phyloP scores from a whole-genome alignment of 1,284 basidiomycete genomes.

The Ustanciosporium gigantosporum region DNA sequence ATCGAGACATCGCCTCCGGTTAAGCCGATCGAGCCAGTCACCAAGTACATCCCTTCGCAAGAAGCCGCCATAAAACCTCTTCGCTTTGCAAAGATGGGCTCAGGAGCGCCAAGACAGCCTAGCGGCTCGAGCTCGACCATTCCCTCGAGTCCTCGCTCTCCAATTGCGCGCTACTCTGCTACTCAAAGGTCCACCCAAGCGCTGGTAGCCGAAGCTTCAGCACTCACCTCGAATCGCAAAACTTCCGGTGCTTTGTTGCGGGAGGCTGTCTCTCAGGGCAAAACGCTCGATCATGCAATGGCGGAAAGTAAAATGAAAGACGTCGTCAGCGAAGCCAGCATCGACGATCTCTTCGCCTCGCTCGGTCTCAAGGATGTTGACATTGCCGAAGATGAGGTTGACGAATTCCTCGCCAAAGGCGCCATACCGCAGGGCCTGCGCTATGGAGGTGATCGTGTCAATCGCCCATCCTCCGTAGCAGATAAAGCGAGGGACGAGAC shows the following conservation, averaged over 20 bases:
- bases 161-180: slow-evolving; percentile 33
- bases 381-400: slow-evolving; percentile 52
- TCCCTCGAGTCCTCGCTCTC: slow-evolving; percentile 9
- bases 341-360: slow-evolving; percentile 53
- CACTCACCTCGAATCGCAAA: slow-evolving; percentile 38
- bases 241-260: slow-evolving; percentile 33
- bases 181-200: slow-evolving; percentile 36
- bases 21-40: neutral
- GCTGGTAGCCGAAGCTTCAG: slow-evolving; percentile 47
- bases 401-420: slow-evolving; percentile 50
- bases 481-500: slow-evolving; percentile 45
- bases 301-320: slow-evolving; percentile 28
- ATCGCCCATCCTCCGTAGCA: slow-evolving; percentile 21
- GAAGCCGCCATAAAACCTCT: slow-evolving; percentile 48
- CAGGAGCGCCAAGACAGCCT: slow-evolving; percentile 12
- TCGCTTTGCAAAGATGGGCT: slow-evolving; percentile 47
- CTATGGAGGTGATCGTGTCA: slow-evolving; percentile 33
- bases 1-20: slow-evolving; percentile 13
- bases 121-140: slow-evolving; percentile 10
- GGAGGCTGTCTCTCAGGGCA: slow-evolving; percentile 38
- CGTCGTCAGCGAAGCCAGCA: slow-evolving; percentile 38
- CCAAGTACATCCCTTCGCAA: slow-evolving; percentile 32
- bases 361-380: slow-evolving; percentile 51
- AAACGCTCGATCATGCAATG: slow-evolving; percentile 40
- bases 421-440: slow-evolving; percentile 40